Conservation (phyloP, 1,284 basidiomycete genomes). For the Vanrija pseudolonga region DNA sequence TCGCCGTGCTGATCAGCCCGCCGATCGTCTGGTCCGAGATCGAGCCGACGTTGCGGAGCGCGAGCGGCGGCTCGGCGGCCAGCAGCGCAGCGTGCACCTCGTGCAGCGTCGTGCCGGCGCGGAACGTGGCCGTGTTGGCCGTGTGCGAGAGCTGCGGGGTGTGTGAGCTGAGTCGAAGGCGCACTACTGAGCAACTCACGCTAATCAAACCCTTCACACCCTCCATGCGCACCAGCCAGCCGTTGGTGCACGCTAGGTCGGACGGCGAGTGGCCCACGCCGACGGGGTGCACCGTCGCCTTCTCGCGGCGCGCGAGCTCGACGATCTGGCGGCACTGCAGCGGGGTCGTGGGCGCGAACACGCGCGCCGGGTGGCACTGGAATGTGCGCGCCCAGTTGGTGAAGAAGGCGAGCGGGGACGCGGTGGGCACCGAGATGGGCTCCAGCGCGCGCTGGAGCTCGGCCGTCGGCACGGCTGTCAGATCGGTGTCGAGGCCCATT, state of each 20-base stretch:
- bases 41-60: slow-evolving; percentile 89
- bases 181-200: slow-evolving; percentile 54
- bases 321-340: slow-evolving; percentile 72
- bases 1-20: slow-evolving; percentile 91
- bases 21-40: slow-evolving; percentile 95
- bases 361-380: slow-evolving; percentile 48
- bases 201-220: slow-evolving; percentile 66
- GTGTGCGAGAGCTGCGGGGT: slow-evolving; percentile 63
- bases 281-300: slow-evolving; percentile 70
- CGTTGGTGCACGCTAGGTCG: slow-evolving; percentile 82
- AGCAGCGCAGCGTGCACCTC: slow-evolving; percentile 64
- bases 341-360: slow-evolving; percentile 73
- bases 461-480: slow-evolving; percentile 2
- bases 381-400: slow-evolving; percentile 57
- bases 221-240: slow-evolving; percentile 74
- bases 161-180: slow-evolving; percentile 1
- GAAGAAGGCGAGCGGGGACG: slow-evolving; percentile 38
- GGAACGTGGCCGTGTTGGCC: slow-evolving; percentile 59
- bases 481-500: neutral
- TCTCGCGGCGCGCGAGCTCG: slow-evolving; percentile 74
- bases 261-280: slow-evolving; percentile 91
- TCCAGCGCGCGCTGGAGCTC: slow-evolving; percentile 26
- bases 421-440: slow-evolving; percentile 29
- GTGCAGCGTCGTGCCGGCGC: slow-evolving; percentile 74
- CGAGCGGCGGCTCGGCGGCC: slow-evolving; percentile 60